A percentile compares a stretch with the other conserved stretches of the same genome.
phyloP scores from a whole-genome alignment of 2,329 filamentous ascomycete species.

The Lecanicillium sp. region DNA sequence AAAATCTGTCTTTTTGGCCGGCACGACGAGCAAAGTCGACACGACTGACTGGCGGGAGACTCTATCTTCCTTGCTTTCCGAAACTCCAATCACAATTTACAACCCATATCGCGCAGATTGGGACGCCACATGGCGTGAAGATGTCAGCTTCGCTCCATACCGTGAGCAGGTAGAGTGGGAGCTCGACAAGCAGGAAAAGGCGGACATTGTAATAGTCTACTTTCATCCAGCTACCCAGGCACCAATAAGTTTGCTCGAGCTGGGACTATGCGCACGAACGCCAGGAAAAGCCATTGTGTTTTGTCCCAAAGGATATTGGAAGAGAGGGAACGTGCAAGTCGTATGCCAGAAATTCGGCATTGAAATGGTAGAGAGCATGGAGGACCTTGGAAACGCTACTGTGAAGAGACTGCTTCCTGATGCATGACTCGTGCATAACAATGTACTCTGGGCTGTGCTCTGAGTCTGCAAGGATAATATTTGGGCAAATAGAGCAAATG shows the following conservation, averaged over 20 bases:
- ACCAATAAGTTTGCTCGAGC: conserved; percentile 47
- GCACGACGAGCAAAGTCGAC: conserved; percentile 35
- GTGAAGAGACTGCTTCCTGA: conserved; percentile 18
- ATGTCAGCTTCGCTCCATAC: conserved; percentile 34
- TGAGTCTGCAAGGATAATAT: too few species aligned
- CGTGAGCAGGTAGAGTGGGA: conserved; percentile 50
- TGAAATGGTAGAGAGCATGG: conserved; percentile 30
- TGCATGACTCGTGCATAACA: not conserved
- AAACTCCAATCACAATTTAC: conserved; percentile 41
- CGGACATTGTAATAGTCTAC: conserved; percentile 44
- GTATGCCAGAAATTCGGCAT: conserved; percentile 40
- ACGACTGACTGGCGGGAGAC: conserved; percentile 38
- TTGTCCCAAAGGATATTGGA: conserved; percentile 41
- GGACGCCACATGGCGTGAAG: conserved; percentile 40
- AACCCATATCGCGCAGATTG: conserved; percentile 47
- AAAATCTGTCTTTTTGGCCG: conserved; percentile 46
- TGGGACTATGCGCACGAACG: conserved; percentile 39
- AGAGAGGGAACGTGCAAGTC: conserved; percentile 48
- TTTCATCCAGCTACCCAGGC: conserved; percentile 42
- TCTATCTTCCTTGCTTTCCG: conserved; percentile 29
- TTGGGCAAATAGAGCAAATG: too few species aligned
- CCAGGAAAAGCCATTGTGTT: conserved; percentile 39
- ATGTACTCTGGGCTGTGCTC: too few species aligned
- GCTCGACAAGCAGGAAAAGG: conserved; percentile 39
- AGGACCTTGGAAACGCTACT: conserved; percentile 26